Evolutionary conservation across 1,139 yeast species (phyloP).

Genomic region (Pichia sp.): DNA sequence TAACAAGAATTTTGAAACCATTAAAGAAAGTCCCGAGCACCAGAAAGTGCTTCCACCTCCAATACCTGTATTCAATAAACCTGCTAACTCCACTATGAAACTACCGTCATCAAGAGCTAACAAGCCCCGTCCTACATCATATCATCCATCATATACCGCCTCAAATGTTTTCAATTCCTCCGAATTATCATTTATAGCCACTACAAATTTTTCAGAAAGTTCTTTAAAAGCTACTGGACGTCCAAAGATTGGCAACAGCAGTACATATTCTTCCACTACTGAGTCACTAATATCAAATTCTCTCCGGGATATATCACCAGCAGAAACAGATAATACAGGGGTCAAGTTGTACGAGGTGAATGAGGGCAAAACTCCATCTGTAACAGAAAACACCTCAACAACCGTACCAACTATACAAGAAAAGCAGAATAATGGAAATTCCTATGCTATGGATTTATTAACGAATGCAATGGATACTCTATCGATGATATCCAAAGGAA

Average conservation of each 20-base stretch:
- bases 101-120: conserved; percentile 33
- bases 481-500: conserved; percentile 12
- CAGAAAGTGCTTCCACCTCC: conserved; percentile 25
- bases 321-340: not conserved
- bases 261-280: conserved; percentile 14
- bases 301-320: conserved; percentile 7
- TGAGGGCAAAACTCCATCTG: not conserved
- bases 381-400: not conserved
- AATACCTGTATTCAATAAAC: conserved; percentile 22
- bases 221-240: conserved; percentile 15
- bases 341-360: not conserved
- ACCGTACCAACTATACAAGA: not conserved
- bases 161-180: conserved; percentile 25
- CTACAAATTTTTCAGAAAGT: conserved; percentile 25
- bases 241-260: conserved; percentile 6
- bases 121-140: conserved; percentile 77
- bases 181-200: conserved; percentile 28
- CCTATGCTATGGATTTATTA: conserved; percentile 16
- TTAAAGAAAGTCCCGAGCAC: conserved; percentile 30
- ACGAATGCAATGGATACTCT: conserved; percentile 17
- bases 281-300: conserved; percentile 20
- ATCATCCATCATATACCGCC: conserved; percentile 54
- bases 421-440: conserved; percentile 9
- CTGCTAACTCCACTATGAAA: conserved; percentile 14
- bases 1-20: conserved; percentile 27